Evolutionary conservation across 768 basidiomycete species (phyloP), one percentile per base, ranked within the genome.

Genomic region (Naganishia kalamii): DNA sequence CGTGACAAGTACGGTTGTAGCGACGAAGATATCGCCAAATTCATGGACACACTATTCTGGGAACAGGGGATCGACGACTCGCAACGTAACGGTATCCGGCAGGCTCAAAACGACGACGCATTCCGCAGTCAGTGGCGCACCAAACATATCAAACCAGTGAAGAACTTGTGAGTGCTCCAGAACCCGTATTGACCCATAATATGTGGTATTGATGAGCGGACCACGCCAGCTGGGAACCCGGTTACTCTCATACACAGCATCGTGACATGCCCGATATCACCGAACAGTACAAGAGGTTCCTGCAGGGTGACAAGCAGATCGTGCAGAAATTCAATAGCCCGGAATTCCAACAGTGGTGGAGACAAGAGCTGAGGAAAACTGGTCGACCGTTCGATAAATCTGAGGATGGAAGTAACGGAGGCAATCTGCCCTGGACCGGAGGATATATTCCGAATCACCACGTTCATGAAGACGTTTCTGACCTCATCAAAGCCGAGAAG

Each of bases 321-420:
- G 21, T 6, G 43, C 43, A n/a, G 5, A 11, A 44, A n/a, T 44
- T 44, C 5, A n/a, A 44, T 8, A 44, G 21, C 5, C 43, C 43
- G 21, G 37, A 57, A 13, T 40, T 40, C 23, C n/a, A 40, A 23
- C 37, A 57, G 5, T 6, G 10, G 21, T 57, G 54, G 29, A 71
- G 40, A 40, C 48, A 62, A n/a, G 51, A 63, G 11, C n/a, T 68
- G 21, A 69, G 68, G 7, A 68, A 65, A 10, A 71, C 70, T 11
- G 72, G 72, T 13, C 46, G 70, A 63, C 68, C 70, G 8, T 63
- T 74, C 49, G 71, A 74, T 44, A 7, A 40, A 40, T 40, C 7
- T 17, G 17, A 40, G 8, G 21, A 19, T 13, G n/a, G 15, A 11
- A 40, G 21, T 15, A 32, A 23, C n/a, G 35, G n/a, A 10, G 29